A percentile compares a stretch with the other conserved stretches of the same genome.
phyloP scores from a whole-genome alignment of 306 rosid species.

The Castanea sativa region DNA sequence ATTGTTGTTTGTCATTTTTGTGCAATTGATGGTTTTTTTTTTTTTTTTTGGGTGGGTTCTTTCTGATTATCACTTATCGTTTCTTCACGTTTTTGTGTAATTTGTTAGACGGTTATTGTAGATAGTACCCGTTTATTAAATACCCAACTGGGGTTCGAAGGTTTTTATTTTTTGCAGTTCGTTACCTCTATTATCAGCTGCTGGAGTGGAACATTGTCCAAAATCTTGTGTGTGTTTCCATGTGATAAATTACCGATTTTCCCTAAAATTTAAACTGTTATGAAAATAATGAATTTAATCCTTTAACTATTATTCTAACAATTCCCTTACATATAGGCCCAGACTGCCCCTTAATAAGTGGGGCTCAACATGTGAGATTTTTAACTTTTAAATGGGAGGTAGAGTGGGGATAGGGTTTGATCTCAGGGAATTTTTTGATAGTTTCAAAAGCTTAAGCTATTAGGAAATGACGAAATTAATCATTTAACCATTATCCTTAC shows the following conservation, averaged over 20 bases:
- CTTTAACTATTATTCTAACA: no score
- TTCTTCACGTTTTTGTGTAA: background rate
- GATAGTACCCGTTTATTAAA: background rate
- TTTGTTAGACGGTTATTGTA: background rate
- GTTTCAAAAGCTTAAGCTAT: no score
- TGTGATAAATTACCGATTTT: no score
- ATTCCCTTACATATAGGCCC: no score
- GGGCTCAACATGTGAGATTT: no score
- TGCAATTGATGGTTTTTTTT: slow-evolving; percentile 8
- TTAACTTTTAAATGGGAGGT: no score
- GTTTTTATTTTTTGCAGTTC: background rate
- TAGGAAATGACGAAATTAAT: no score
- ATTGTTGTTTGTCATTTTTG: slow-evolving; percentile 1
- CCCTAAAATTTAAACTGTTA: no score
- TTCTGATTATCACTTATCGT: background rate
- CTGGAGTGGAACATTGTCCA: background rate
- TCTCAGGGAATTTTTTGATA: no score
- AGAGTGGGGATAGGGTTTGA: no score
- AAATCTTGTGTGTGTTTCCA: background rate
- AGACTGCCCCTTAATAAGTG: no score
- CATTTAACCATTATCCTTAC: background rate
- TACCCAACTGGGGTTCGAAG: background rate
- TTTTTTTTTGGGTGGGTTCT: background rate
- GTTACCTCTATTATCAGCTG: background rate
- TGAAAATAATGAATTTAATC: no score